Base-by-base conservation (phyloP, 2,329 filamentous ascomycete species). In the Karstenula rhodostoma region DNA sequence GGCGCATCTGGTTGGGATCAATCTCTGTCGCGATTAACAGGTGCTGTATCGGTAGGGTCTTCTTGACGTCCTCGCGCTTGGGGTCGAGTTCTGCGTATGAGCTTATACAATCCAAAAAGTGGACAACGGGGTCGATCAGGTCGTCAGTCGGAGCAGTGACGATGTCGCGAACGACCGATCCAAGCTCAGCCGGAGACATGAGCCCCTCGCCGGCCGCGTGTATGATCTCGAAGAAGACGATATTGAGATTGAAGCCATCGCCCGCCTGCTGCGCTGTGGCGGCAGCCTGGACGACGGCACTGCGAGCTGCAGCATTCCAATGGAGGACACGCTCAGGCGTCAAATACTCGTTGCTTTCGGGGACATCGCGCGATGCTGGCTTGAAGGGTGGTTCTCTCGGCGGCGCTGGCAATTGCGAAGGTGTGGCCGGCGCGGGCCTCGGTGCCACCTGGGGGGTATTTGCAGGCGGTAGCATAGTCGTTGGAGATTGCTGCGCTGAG, bases 101-200 rank as follows among this genome's bases (percentile, higher is more conserved):
- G 3, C 92, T 91, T 37, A 98, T 80, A 0, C 88, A 91, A 77
- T 97, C 94, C 64, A 96, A 86, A 71, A 98, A 95, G 19, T 94
- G 81, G 3, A 88, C 87, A 56, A 78, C 72, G 7, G 76, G 64
- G 55, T 81, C 79, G 76, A 84, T 61, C 69, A 81, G 74, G 22
- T 84, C 82, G 22, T 72, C 67, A 48, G 77, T 71, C 60, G 83
- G 80, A 57, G 83, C 81, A 56, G 84, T 82, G 33, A 96, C 80
- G 27, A 97, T 90, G 61, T 93, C 88, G 71, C 89, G 90, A 59
- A 97, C 85, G 58, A 89, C 86, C 22, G 79, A 81, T 27, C 94
- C 94, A 50, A 91, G 89, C 69, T 94, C 90, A 6, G 78, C 75
- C 2, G 92, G 83, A 42, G 86, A 83, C 48, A 97, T 78, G 51